Conservation (phyloP, 805 yeast species). For the Kodamaea restingae region DNA sequence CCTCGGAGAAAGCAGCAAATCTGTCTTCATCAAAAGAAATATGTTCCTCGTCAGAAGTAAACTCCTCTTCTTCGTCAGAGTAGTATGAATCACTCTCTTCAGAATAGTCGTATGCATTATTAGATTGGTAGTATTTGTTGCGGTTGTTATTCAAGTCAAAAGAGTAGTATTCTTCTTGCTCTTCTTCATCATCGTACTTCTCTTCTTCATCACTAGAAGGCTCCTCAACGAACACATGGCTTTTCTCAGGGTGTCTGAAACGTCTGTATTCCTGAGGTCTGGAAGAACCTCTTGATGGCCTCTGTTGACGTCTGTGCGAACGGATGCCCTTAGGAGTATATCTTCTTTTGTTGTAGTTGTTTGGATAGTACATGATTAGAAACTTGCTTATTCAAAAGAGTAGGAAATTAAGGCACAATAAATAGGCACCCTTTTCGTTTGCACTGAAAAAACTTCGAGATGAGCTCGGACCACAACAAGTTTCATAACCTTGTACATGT, state of each 20-base stretch:
- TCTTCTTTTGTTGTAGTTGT: conserved; percentile 6
- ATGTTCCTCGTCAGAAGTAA: conserved; percentile 19
- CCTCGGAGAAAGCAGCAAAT: conserved; percentile 20
- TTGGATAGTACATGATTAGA: conserved; percentile 5
- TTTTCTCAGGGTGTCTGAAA: conserved; percentile 19
- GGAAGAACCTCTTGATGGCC: neutral
- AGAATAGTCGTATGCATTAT: conserved; percentile 4
- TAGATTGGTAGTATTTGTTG: conserved; percentile 14
- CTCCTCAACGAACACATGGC: conserved; percentile 39
- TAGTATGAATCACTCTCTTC: conserved; percentile 11
- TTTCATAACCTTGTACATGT: conserved; percentile 4
- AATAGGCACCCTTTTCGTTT: neutral
- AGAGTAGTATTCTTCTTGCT: conserved; percentile 27
- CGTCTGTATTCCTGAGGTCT: conserved; percentile 10
- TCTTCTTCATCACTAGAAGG: conserved; percentile 35
- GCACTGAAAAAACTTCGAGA: conserved; percentile 6
- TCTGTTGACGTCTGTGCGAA: conserved; percentile 10
- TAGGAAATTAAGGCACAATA: neutral
- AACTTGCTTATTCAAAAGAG: neutral
- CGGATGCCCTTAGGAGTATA: conserved; percentile 20
- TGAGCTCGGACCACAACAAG: conserved; percentile 1
- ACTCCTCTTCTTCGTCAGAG: conserved; percentile 11
- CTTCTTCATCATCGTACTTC: conserved; percentile 11
- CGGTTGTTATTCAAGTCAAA: conserved; percentile 24
- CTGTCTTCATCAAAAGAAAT: conserved; percentile 15